Percentiles rank a stretch among this genome's conserved stretches.
Conservation (phyloP, 345 rosid species). For the Hevea brasiliensis region DNA sequence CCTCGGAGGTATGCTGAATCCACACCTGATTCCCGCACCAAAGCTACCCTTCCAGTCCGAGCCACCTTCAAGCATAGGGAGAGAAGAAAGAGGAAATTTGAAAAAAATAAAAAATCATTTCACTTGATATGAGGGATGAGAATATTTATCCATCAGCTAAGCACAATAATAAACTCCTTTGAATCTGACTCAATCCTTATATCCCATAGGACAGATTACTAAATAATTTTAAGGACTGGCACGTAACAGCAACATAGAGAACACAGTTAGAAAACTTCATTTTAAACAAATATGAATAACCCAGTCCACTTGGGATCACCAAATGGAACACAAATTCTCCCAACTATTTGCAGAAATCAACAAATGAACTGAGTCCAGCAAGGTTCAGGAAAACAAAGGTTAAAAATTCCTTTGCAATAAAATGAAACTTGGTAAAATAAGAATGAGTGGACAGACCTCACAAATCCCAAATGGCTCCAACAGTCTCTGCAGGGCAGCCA, state of each 20-base stretch:
- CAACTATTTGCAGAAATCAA: no score
- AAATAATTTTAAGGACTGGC: no score
- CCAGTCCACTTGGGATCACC: background rate
- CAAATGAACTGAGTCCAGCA: no score
- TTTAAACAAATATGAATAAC: background rate
- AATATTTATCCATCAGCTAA: background rate
- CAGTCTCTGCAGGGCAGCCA: conserved; percentile 60
- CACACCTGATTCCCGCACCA: conserved; percentile 71
- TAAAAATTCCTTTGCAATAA: background rate
- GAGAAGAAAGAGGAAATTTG: no score
- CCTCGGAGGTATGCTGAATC: conserved; percentile 68
- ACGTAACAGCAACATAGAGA: background rate
- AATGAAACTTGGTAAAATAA: background rate
- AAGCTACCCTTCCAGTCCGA: conserved; percentile 68
- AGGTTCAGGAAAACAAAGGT: background rate
- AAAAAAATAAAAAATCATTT: conserved; percentile 2
- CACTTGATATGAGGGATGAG: background rate
- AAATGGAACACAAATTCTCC: background rate
- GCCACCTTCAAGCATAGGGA: conserved; percentile 52
- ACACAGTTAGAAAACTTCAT: background rate
- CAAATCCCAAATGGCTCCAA: conserved; percentile 67
- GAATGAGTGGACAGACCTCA: conserved; percentile 44
- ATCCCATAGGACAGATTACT: no score
- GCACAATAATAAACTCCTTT: background rate
- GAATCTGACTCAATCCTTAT: background rate